Conservation (phyloP, 306 rosid genomes). For the Quercus suber region DNA sequence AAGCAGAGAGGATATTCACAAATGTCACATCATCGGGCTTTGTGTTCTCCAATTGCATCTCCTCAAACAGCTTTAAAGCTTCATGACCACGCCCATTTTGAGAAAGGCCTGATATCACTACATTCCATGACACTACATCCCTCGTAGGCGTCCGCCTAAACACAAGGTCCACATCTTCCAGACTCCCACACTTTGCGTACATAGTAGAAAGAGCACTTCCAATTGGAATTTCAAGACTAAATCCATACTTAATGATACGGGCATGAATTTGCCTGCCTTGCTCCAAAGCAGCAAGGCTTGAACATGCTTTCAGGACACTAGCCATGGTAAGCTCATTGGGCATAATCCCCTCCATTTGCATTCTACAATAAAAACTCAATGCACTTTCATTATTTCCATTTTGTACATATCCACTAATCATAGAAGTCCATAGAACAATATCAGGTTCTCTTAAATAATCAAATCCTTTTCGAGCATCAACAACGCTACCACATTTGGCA, state of each 20-base stretch:
- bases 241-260: conserved; percentile 56
- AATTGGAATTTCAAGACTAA: conserved; percentile 55
- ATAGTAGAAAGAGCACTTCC: conserved; percentile 89
- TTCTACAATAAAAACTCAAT: conserved; percentile 52
- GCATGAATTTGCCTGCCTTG: conserved; percentile 30
- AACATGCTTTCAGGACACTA: too few relatives aligned
- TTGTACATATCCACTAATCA: conserved; percentile 69
- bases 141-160: conserved; percentile 61
- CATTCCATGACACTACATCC: conserved; percentile 61
- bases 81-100: conserved; percentile 60
- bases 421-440: conserved; percentile 85
- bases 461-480: conserved; percentile 28
- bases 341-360: too few relatives aligned
- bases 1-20: too few relatives aligned
- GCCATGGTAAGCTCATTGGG: too few relatives aligned
- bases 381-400: too few relatives aligned
- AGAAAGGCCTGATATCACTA: conserved; percentile 79
- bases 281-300: too few relatives aligned
- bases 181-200: conserved; percentile 82
- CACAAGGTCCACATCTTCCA: conserved; percentile 56
- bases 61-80: conserved; percentile 66
- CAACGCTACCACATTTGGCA: conserved; percentile 62
- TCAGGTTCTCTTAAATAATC: conserved; percentile 60
- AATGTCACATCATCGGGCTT: too few relatives aligned
- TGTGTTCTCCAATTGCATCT: conserved; percentile 14